Conservation (phyloP, 225 moss, liverwort and hornwort genomes). For the Pseudisothecium myosuroides region DNA sequence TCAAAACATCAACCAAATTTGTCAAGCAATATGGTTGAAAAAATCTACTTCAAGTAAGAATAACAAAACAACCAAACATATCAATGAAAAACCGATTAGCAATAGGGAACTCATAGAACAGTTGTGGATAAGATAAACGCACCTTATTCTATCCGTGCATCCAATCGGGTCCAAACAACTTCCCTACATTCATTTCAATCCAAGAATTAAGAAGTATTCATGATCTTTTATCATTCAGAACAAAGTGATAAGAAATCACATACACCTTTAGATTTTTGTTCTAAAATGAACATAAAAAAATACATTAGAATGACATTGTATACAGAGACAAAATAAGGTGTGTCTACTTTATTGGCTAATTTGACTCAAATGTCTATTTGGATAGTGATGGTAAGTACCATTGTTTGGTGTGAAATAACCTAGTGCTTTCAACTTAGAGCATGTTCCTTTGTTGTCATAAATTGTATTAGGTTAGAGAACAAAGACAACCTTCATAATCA, state of each 20-base stretch:
- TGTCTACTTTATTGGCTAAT: background rate
- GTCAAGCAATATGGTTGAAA: background rate
- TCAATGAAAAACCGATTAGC: background rate
- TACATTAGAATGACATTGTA: accelerated
- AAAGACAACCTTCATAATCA: background rate
- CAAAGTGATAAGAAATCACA: background rate
- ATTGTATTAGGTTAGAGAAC: background rate
- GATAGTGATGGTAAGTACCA: accelerated
- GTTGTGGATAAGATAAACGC: accelerated
- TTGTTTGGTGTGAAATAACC: background rate
- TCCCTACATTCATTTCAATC: background rate
- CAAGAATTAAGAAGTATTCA: background rate
- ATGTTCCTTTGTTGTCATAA: background rate
- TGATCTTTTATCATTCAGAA: no score
- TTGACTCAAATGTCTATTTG: background rate
- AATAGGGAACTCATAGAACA: background rate
- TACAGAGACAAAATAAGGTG: background rate
- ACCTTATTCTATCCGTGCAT: background rate
- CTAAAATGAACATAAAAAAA: background rate
- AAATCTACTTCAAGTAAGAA: background rate
- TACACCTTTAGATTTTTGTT: background rate
- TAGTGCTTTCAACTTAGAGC: background rate
- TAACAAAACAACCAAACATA: no score
- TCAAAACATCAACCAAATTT: background rate
- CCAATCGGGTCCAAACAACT: background rate